Base-by-base conservation (phyloP, 2,329 filamentous ascomycete species). In the Ophiosphaerella korrae region DNA sequence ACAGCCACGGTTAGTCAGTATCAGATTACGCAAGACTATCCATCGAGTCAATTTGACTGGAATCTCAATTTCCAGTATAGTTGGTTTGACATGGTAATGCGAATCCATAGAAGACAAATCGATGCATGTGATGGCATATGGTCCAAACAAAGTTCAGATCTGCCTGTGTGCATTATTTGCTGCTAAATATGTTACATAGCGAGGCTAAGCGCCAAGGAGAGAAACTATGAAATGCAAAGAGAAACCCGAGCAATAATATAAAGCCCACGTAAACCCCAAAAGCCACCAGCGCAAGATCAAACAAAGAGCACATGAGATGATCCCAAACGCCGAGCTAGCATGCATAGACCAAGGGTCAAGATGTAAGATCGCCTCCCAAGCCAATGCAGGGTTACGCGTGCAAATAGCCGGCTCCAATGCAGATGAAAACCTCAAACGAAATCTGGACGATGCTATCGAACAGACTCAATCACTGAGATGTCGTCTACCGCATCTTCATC, bases 401-500 rank as follows among this genome's bases (percentile, higher is more conserved):
- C 5, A 33, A 43, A 43, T 12, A 33, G 26, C 26, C 7, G 9
- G 9, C 13, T 8, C 16, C 40, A 36, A 39, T 44, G 39, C 13
- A 18, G 13, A 26, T 23, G 41, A 34, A 23, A 39, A n/a, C 33
- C 3, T 40, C 18, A 21, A 13, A 13, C 24, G 32, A 37, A 43
- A 6, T 38, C 21, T 35, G 41, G 48, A 11, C 35, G 31, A 13
- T 42, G 42, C 58, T 53, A 66, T 49, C 62, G 60, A 12, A 66
- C 63, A 47, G 63, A 66, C 31, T 64, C 63, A 32, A 66, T 64
- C 29, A 66, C 53, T 3, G 63, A 66, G 29, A 66, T 60, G 31
- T 66, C 63, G 23, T 66, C 63, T 7, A 66, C 55, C n/a, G 63
- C 63, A 32, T 64, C 53, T 35, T 66, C 63, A 23, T 66, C 46